Percentiles rank a stretch among this genome's conserved stretches.
Conservation (phyloP, 176 grass and related monocot species). For the Luzula sylvatica region DNA sequence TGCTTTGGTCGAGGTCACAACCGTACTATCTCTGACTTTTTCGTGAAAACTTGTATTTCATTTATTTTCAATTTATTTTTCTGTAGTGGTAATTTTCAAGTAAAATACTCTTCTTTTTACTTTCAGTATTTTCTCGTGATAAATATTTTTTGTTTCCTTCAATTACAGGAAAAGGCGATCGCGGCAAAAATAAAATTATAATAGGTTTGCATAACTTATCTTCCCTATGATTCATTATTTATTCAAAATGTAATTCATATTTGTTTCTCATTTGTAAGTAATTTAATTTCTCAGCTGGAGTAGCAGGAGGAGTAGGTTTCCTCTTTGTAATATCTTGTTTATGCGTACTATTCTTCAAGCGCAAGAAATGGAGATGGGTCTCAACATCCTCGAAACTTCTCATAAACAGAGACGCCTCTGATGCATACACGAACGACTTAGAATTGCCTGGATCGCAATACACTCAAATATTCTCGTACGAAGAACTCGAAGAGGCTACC, state of each 20-base stretch:
- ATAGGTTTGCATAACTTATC: too few species aligned
- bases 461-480: slow-evolving; percentile 62
- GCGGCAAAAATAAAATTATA: too few species aligned
- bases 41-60: background rate
- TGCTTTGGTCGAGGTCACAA: slow-evolving; percentile 8
- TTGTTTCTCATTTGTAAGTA: too few species aligned
- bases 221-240: too few species aligned
- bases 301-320: background rate
- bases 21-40: background rate
- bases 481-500: slow-evolving; percentile 69
- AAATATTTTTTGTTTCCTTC: too few species aligned
- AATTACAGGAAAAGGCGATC: too few species aligned
- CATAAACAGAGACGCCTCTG: slow-evolving; percentile 24
- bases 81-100: background rate
- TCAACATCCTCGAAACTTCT: slow-evolving; percentile 11
- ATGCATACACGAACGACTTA: slow-evolving; percentile 29
- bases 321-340: background rate
- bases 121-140: too few species aligned
- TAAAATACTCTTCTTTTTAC: too few species aligned
- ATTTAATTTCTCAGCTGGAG: too few species aligned
- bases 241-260: too few species aligned
- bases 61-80: background rate
- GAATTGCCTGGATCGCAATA: slow-evolving; percentile 29
- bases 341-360: slow-evolving; percentile 15
- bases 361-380: slow-evolving; percentile 25